Evolutionary conservation across 768 basidiomycete species (phyloP), one percentile per base, ranked within the genome.

Genomic region (Mycena olivaceomarginata): DNA sequence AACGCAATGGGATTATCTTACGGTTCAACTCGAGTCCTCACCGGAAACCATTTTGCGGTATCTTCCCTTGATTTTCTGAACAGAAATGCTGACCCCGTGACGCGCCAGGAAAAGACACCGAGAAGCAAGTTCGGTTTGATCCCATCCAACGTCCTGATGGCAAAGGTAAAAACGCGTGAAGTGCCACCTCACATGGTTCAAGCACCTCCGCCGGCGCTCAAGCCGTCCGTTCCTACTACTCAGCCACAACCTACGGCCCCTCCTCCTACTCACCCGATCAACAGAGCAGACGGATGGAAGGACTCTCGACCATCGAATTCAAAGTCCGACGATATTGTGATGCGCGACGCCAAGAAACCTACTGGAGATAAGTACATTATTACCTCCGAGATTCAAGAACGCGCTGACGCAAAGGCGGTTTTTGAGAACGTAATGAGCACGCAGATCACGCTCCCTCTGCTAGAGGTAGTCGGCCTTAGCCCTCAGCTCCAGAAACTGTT

Each of bases 311-410:
- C 74, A 1, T 68, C 74, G n/a, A 69, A 46, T 10, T 53, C 68
- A 2, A 70, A 71, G 48, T 8, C 53, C 10, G 45, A 48, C 1
- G 75, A 76, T 62, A 46, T 76, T 2, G 41, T 71, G 5, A 76
- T 76, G 75, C 39, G 68, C 4, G 69, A 76, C 15, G 53, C 43
- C 2, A 76, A 76, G 70, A 66, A 25, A 45, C 41, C 51, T 7
- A 7, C 43, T 43, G 43, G 43, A 6, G 64, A 76, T 37, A 70
- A 67, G 43, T 76, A 76, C 20, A 68, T 59, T 39, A 37, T 76
- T 16, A 76, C 75, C 1, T 76, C 70, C 13, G 39, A 70, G 5
- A 59, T 76, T 20, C 75, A 76, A 25, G 75, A 76, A 6, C 69
- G n/a, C 6, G 64, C 70, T 67, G 66, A 76, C 46, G 22, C 57